A percentile compares a stretch with the other conserved stretches of the same genome.
Conservation (phyloP, 2,329 filamentous ascomycete species). For the Onygenales sp. region DNA sequence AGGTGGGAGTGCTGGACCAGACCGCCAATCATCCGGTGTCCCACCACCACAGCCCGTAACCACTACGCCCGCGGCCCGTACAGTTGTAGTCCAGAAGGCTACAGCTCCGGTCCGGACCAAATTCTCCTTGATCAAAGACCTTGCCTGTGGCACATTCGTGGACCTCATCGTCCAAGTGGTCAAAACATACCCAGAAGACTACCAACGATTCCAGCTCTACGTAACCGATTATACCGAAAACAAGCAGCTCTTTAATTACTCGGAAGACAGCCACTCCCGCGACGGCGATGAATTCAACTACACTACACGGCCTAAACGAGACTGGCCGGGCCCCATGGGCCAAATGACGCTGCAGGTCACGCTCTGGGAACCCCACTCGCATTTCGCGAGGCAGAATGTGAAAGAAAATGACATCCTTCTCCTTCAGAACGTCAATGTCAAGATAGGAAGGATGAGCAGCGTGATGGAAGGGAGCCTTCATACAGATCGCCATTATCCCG, state of each 20-base stretch:
- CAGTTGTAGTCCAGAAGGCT: neutral
- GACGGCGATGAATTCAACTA: slow-evolving; percentile 53
- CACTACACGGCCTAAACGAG: slow-evolving; percentile 23
- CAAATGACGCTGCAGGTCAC: slow-evolving; percentile 62
- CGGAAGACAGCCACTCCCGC: slow-evolving; percentile 25
- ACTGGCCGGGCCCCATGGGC: slow-evolving; percentile 67
- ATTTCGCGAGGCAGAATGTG: slow-evolving; percentile 47
- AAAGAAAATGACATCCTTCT: slow-evolving; percentile 52
- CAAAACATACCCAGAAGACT: slow-evolving; percentile 38
- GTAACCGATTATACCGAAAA: slow-evolving; percentile 79
- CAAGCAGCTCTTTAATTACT: slow-evolving; percentile 48
- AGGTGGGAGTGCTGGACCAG: neutral
- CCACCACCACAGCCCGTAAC: neutral
- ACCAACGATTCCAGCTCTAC: slow-evolving; percentile 53
- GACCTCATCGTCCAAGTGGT: slow-evolving; percentile 67
- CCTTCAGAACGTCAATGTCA: slow-evolving; percentile 65
- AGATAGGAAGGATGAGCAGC: slow-evolving; percentile 40
- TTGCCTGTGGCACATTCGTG: slow-evolving; percentile 48
- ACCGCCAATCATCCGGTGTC: slow-evolving; percentile 8
- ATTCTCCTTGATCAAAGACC: slow-evolving; percentile 56
- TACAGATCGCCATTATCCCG: slow-evolving; percentile 43
- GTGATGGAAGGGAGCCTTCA: slow-evolving; percentile 66
- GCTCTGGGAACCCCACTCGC: slow-evolving; percentile 59
- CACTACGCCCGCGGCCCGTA: neutral
- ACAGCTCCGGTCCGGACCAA: slow-evolving; percentile 30